Conservation (phyloP, 2,329 filamentous ascomycete genomes). For the Penicillium sp. region DNA sequence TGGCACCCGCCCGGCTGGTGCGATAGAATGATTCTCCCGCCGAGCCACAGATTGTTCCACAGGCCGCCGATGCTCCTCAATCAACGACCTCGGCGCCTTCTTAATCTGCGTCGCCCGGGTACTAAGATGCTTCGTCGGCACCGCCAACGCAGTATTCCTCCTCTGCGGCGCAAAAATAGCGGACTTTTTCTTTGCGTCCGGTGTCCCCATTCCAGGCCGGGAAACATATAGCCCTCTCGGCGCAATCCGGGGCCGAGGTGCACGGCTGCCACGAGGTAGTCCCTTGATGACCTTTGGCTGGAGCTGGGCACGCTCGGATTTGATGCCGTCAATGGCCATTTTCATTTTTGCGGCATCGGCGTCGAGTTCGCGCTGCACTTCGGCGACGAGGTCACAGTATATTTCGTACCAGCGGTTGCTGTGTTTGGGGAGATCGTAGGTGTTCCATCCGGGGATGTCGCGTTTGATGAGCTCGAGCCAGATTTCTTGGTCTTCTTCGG, state of each 20-base stretch:
- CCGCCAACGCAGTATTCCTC: constrained; percentile 38
- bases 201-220: background rate
- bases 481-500: constrained; percentile 67
- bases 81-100: constrained; percentile 42
- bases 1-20: constrained; percentile 21
- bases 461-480: constrained; percentile 79
- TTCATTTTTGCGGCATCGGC: constrained; percentile 61
- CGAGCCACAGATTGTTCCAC: constrained; percentile 19
- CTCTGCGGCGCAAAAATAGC: constrained; percentile 38
- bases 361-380: constrained; percentile 59
- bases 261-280: background rate
- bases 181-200: constrained; percentile 28
- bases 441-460: constrained; percentile 70
- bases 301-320: constrained; percentile 60
- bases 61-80: constrained; percentile 44
- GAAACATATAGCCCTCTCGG: background rate
- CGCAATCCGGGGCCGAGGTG: background rate
- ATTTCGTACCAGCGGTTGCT: constrained; percentile 74
- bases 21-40: constrained; percentile 17
- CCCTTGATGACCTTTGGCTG: constrained; percentile 56
- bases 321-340: constrained; percentile 59
- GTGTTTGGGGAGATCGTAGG: constrained; percentile 66
- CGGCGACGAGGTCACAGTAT: constrained; percentile 68
- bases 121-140: constrained; percentile 46
- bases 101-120: constrained; percentile 40